phyloP scores from a whole-genome alignment of 805 yeast genomes.

The Priceomyces melissophilus region DNA sequence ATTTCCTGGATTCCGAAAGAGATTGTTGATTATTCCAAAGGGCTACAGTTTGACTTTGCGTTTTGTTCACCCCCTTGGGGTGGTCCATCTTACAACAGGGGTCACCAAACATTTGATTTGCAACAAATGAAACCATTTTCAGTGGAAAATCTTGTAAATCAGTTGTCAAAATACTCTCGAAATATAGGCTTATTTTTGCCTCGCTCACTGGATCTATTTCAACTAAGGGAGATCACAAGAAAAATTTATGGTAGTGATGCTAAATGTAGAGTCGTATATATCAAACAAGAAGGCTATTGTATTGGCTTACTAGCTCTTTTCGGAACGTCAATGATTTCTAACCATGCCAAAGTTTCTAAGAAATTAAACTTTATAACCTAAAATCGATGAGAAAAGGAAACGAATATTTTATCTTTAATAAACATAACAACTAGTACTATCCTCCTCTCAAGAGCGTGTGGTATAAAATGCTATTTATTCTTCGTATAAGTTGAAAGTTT shows the following conservation, averaged over 20 bases:
- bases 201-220: conserved; percentile 52
- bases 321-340: conserved; percentile 34
- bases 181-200: conserved; percentile 65
- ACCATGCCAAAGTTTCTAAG: not conserved
- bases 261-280: conserved; percentile 44
- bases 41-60: conserved; percentile 44
- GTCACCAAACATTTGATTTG: conserved; percentile 43
- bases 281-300: conserved; percentile 36
- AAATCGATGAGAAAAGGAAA: not conserved
- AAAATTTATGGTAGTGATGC: conserved; percentile 43
- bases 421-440: no score
- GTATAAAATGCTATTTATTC: no score
- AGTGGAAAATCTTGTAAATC: conserved; percentile 42
- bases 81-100: conserved; percentile 57
- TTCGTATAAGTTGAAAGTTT: no score
- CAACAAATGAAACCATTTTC: conserved; percentile 45
- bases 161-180: conserved; percentile 36
- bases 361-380: not conserved
- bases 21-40: conserved; percentile 11
- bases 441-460: no score
- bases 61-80: conserved; percentile 92
- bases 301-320: conserved; percentile 60
- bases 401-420: not conserved
- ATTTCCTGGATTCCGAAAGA: conserved; percentile 33
- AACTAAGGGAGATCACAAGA: conserved; percentile 46